Percentiles rank a stretch among this genome's conserved stretches.
Conservation (phyloP, 805 yeast species). For the Ogataea polymorpha region DNA sequence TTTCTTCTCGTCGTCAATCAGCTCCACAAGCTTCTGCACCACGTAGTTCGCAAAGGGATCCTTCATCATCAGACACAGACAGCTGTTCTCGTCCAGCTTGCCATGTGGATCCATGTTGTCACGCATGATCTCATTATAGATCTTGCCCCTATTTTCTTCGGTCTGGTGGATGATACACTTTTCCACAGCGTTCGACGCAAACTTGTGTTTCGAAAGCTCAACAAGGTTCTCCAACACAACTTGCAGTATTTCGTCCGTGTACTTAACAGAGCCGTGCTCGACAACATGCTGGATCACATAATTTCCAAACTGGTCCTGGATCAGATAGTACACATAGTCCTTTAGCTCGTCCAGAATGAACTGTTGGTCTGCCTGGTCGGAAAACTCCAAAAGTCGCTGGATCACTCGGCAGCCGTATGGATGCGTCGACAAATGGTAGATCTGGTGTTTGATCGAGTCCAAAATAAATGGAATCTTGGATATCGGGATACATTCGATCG, state of each 20-base stretch:
- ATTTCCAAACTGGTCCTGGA: slow-evolving; percentile 96
- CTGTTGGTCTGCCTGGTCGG: slow-evolving; percentile 60
- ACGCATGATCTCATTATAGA: slow-evolving; percentile 65
- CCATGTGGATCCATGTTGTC: slow-evolving; percentile 43
- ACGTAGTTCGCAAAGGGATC: slow-evolving; percentile 98
- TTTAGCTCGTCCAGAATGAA: slow-evolving; percentile 69
- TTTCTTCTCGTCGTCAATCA: slow-evolving; percentile 68
- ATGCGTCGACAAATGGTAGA: slow-evolving; percentile 86
- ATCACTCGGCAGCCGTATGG: slow-evolving; percentile 98
- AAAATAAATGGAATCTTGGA: slow-evolving; percentile 67
- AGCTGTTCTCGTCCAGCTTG: slow-evolving; percentile 57
- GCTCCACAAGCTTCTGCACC: slow-evolving; percentile 88
- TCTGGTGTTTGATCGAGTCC: slow-evolving; percentile 63
- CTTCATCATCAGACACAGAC: slow-evolving; percentile 89
- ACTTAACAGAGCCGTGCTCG: slow-evolving; percentile 69
- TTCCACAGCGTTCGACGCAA: slow-evolving; percentile 97
- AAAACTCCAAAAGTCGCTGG: slow-evolving; percentile 85
- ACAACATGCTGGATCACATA: slow-evolving; percentile 95
- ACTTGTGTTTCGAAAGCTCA: slow-evolving; percentile 88
- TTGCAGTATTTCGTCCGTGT: slow-evolving; percentile 55
- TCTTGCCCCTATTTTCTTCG: slow-evolving; percentile 53
- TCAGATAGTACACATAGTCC: slow-evolving; percentile 66
- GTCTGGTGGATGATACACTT: slow-evolving; percentile 80
- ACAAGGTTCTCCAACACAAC: slow-evolving; percentile 64
- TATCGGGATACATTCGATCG: slow-evolving; percentile 83